Conservation (phyloP, 2,329 filamentous ascomycete species). For the Pestalotiopsis sp. region DNA sequence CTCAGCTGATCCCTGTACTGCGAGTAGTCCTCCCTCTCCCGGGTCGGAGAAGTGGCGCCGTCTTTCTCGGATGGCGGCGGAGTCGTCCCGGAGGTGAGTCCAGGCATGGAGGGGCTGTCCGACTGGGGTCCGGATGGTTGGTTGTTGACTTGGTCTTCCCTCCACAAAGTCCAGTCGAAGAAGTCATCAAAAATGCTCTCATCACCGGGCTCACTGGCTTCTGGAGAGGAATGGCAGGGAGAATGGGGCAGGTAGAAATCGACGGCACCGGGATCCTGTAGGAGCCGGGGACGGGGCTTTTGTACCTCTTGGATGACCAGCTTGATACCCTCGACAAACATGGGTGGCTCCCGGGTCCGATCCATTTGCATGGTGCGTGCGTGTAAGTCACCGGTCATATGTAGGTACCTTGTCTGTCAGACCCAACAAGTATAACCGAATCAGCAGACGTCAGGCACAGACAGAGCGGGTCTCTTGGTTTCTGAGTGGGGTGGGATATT, state of each 20-base stretch:
- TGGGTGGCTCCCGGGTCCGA: conserved; percentile 6
- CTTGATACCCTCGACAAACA: conserved; percentile 15
- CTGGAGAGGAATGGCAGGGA: not conserved
- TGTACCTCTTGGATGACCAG: conserved; percentile 15
- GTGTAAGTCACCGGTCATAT: conserved; percentile 17
- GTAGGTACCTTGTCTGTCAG: conserved; percentile 11
- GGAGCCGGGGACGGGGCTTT: conserved; percentile 1
- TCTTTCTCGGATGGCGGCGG: conserved; percentile 30
- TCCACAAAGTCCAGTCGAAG: conserved; percentile 12
- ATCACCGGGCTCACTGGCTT: conserved; percentile 5
- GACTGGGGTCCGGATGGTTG: conserved; percentile 24
- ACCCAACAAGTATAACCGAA: conserved; percentile 9
- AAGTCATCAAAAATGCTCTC: conserved; percentile 7
- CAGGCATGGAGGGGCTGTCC: conserved; percentile 33
- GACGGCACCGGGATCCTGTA: conserved; percentile 1
- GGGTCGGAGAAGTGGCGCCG: conserved; percentile 30
- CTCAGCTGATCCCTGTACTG: conserved; percentile 19
- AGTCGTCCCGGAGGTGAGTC: conserved; percentile 31
- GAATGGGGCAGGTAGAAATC: conserved; percentile 11
- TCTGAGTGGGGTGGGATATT: conserved; percentile 14
- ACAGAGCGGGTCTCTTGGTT: conserved; percentile 14
- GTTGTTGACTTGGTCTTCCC: conserved; percentile 26
- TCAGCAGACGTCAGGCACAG: conserved; percentile 10
- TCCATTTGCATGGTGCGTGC: conserved; percentile 14
- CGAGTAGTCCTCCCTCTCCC: conserved; percentile 14